Base-by-base conservation (phyloP, 257 asterid species). In the Nyctanthes arbortristis region DNA sequence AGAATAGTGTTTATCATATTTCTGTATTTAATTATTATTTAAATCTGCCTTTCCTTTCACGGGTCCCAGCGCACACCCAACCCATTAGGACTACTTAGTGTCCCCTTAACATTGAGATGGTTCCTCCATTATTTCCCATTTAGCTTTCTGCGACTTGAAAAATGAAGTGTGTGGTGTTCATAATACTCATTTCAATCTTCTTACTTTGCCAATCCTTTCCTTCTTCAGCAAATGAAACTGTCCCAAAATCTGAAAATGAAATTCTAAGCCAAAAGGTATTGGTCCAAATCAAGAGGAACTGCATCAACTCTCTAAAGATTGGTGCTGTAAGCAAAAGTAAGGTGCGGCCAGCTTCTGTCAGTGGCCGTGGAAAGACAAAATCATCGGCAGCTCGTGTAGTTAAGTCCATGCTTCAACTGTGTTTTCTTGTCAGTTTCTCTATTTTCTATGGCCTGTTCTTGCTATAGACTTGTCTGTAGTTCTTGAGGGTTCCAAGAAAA, bases 231-330 rank as follows among this genome's bases (percentile, higher is more conserved):
- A 4, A 43, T 65, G 28, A 29, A 40, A 28, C 36, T 28, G 45
- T 7, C 59, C 45, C 60, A n/a, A n/a, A n/a, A n/a, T n/a, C n/a
- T n/a, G n/a, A n/a, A 4, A 43, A 43, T 16, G 29, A 29, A 43
- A 24, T 18, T 43, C 40, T 11, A 3, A 59, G 9, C 39, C 20
- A 43, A 18, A 65, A 29, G 27, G 32, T 30, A 52, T 4, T 27
- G 7, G 36, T 65, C 25, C 29, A 65, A 52, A 45, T 65, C 33
- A 65, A 65, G 27, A 65, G 40, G 27, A n/a, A n/a, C n/a, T n/a
- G n/a, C n/a, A n/a, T n/a, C n/a, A n/a, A n/a, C n/a, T n/a, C n/a
- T n/a, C n/a, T n/a, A n/a, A n/a, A n/a, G n/a, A n/a, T n/a, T n/a
- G n/a, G n/a, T n/a, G n/a, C n/a, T n/a, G n/a, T n/a, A n/a, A n/a